These are phyloP conservation scores for Harringtonia aguacate DNA, from an alignment of 2,329 filamentous ascomycete genomes.

Conservation along the genomic window DNA sequence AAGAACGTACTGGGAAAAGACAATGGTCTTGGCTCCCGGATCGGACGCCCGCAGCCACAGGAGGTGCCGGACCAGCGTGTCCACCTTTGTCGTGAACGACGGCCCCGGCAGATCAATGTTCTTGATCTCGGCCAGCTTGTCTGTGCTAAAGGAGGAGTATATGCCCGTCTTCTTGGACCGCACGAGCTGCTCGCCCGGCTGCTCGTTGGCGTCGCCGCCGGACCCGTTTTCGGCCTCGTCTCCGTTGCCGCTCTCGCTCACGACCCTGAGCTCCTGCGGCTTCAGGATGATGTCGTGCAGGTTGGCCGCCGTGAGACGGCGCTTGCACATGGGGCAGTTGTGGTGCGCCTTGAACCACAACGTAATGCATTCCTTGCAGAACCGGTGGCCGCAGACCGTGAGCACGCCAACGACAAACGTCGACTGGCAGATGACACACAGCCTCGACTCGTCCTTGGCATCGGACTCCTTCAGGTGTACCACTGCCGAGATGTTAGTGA, in stretches of 20 bases:
- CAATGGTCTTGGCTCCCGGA: conserved; percentile 77
- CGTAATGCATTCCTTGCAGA: conserved; percentile 78
- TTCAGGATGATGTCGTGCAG: conserved; percentile 82
- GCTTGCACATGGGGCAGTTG: conserved; percentile 81
- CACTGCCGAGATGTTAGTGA: conserved; percentile 23
- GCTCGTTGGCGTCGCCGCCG: neutral
- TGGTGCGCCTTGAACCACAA: conserved; percentile 65
- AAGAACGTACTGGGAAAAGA: conserved; percentile 66
- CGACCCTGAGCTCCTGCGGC: conserved; percentile 59
- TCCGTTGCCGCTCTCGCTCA: conserved; percentile 24
- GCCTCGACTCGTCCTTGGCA: conserved; percentile 49
- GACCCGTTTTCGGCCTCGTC: no score
- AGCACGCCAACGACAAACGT: conserved; percentile 68
- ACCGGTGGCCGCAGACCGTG: conserved; percentile 85
- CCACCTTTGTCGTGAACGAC: conserved; percentile 84
- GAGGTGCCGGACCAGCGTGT: conserved; percentile 70
- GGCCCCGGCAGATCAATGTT: conserved; percentile 61
- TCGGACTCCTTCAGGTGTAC: conserved; percentile 45
- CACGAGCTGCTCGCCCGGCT: neutral
- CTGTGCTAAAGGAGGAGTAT: conserved; percentile 65
- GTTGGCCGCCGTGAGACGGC: conserved; percentile 50
- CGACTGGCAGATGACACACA: conserved; percentile 80
- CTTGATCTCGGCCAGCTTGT: conserved; percentile 69
- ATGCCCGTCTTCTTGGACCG: conserved; percentile 38
- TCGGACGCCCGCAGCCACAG: conserved; percentile 78